Percentiles rank a stretch among this genome's conserved stretches.
phyloP scores from a whole-genome alignment of 2,329 filamentous ascomycete genomes.

The Apiospora malaysiana region DNA sequence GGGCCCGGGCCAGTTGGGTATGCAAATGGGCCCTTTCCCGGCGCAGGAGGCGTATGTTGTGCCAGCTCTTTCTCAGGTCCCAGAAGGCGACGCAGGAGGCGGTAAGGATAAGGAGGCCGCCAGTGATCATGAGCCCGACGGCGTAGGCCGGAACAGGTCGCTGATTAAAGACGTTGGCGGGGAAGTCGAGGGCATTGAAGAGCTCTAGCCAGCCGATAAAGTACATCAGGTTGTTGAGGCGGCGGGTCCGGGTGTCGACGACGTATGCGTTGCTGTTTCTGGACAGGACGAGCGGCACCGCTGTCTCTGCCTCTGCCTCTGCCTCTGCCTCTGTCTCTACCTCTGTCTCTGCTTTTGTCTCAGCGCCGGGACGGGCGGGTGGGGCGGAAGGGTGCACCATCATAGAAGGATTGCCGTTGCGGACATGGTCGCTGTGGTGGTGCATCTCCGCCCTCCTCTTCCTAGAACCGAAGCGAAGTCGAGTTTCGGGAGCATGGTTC shows the following conservation, averaged over 20 bases:
- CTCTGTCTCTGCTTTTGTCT: neutral
- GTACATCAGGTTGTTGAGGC: slow-evolving; percentile 41
- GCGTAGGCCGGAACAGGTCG: slow-evolving; percentile 55
- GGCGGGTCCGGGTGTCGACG: neutral
- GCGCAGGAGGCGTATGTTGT: slow-evolving; percentile 52
- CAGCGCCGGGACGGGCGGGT: neutral
- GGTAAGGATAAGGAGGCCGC: slow-evolving; percentile 52
- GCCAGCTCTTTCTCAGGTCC: slow-evolving; percentile 50
- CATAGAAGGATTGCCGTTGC: neutral
- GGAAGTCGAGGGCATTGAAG: slow-evolving; percentile 61
- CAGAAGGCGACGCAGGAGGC: slow-evolving; percentile 52
- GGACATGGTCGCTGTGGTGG: neutral
- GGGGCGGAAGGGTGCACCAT: neutral
- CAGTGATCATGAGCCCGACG: slow-evolving; percentile 57
- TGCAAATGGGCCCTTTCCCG: slow-evolving; percentile 46
- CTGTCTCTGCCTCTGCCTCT: neutral
- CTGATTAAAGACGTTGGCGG: slow-evolving; percentile 63
- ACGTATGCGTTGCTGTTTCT: neutral
- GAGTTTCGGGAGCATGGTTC: neutral
- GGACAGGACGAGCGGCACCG: slow-evolving; percentile 3
- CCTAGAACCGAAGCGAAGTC: neutral
- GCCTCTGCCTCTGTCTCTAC: neutral
- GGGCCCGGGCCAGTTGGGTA: slow-evolving; percentile 25
- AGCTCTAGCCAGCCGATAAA: slow-evolving; percentile 59
- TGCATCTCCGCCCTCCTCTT: neutral